phyloP scores from a whole-genome alignment of 768 basidiomycete species.

The Lanmaoa pseudosensibilis region DNA sequence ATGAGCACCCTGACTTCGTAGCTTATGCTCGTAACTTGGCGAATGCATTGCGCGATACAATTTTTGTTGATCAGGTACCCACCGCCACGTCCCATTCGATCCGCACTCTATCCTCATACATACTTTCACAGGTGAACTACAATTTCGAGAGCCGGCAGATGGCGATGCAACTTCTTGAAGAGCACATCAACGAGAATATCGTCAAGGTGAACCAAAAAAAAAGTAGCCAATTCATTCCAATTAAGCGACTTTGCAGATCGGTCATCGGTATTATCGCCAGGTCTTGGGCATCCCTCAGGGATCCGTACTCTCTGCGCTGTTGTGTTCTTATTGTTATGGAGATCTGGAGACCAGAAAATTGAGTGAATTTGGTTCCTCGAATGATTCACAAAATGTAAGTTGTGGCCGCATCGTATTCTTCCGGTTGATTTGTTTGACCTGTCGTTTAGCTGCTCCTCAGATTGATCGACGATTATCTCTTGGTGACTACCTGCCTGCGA shows the following conservation, averaged over 20 bases:
- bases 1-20: conserved; percentile 74
- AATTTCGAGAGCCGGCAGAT: conserved; percentile 50
- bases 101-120: not conserved
- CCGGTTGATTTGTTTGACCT: not conserved
- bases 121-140: conserved; percentile 49
- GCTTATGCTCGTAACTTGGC: conserved; percentile 70
- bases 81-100: not conserved
- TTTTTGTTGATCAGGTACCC: conserved; percentile 83
- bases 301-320: conserved; percentile 88
- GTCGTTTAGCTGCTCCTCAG: conserved; percentile 67
- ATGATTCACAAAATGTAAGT: conserved; percentile 64
- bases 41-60: conserved; percentile 60
- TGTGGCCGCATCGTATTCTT: not conserved
- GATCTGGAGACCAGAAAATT: conserved; percentile 69
- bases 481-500: conserved; percentile 65
- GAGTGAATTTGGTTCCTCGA: conserved; percentile 45
- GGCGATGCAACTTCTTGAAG: conserved; percentile 73
- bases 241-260: conserved; percentile 55
- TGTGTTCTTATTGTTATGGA: conserved; percentile 95
- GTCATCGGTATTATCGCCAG: conserved; percentile 78
- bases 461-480: conserved; percentile 93
- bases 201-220: conserved; percentile 61
- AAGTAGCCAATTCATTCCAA: not conserved
- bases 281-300: conserved; percentile 97
- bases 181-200: conserved; percentile 90